Conservation (phyloP, 306 rosid genomes). For the Corylus heterophylla region DNA sequence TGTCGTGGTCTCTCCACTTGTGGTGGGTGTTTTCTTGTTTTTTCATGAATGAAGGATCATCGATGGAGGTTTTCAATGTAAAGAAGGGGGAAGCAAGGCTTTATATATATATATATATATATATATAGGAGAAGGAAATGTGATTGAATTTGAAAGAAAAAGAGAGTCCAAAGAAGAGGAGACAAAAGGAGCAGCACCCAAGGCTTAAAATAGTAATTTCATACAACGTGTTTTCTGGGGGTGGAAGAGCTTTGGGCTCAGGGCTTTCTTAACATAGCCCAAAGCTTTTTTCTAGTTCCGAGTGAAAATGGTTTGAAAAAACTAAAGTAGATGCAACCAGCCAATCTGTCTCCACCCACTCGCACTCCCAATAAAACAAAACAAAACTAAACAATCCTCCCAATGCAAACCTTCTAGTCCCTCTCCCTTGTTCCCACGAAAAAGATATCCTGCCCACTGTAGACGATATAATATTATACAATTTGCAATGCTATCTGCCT, state of each 20-base stretch:
- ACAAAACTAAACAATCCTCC: background rate
- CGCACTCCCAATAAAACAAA: constrained; percentile 8
- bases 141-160: constrained; percentile 5
- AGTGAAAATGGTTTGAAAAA: constrained; percentile 34
- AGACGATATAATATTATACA: background rate
- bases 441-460: background rate
- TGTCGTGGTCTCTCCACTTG: no score
- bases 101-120: background rate
- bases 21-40: background rate
- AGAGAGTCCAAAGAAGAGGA: constrained; percentile 41
- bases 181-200: constrained; percentile 52
- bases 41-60: background rate
- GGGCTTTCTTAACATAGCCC: constrained; percentile 36
- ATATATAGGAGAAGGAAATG: no score
- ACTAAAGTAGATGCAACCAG: constrained; percentile 33
- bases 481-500: background rate
- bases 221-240: constrained; percentile 62
- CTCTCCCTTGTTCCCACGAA: background rate
- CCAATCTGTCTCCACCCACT: constrained; percentile 47
- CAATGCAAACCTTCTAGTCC: background rate
- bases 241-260: constrained; percentile 40
- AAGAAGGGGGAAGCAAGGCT: constrained; percentile 17
- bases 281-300: constrained; percentile 38
- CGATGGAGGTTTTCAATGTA: background rate
- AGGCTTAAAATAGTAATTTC: constrained; percentile 19